Conservation (phyloP, 768 basidiomycete genomes). For the Gloeopeniophorella convolvens region DNA sequence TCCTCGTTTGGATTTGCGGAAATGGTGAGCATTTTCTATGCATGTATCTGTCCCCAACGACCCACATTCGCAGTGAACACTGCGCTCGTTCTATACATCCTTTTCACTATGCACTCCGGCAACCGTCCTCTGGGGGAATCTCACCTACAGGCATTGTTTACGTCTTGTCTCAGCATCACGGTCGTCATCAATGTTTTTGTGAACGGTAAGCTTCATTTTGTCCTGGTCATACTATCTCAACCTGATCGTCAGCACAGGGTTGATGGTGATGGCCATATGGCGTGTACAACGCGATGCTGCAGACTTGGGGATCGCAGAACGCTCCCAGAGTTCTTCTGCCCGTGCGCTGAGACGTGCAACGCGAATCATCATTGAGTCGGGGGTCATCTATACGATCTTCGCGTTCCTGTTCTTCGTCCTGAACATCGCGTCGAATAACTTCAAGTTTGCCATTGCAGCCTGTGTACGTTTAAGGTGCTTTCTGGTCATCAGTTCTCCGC, state of each 20-base stretch:
- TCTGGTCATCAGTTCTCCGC: too few species aligned
- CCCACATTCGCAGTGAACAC: not conserved
- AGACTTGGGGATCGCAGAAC: not conserved
- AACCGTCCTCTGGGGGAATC: not conserved
- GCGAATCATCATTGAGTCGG: conserved; percentile 29
- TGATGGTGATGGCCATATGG: conserved; percentile 1
- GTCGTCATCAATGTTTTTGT: not conserved
- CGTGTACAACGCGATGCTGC: not conserved
- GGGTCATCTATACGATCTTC: conserved; percentile 24
- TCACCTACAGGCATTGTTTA: not conserved
- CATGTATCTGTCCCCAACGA: conserved; percentile 9
- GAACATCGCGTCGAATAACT: conserved; percentile 23
- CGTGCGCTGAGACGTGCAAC: conserved; percentile 19
- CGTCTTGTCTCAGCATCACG: not conserved
- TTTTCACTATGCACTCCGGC: not conserved
- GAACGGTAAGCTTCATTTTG: not conserved
- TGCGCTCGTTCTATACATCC: conserved; percentile 12
- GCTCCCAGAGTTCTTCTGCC: not conserved
- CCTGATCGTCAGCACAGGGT: not conserved
- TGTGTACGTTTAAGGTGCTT: too few species aligned
- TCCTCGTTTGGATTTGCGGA: conserved; percentile 23
- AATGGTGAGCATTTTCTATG: conserved; percentile 11
- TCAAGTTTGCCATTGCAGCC: conserved; percentile 23
- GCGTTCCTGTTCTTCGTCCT: conserved; percentile 22
- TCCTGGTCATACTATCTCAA: not conserved